phyloP scores from a whole-genome alignment of 352 stramenopile species.

The Pythium oligandrum region DNA sequence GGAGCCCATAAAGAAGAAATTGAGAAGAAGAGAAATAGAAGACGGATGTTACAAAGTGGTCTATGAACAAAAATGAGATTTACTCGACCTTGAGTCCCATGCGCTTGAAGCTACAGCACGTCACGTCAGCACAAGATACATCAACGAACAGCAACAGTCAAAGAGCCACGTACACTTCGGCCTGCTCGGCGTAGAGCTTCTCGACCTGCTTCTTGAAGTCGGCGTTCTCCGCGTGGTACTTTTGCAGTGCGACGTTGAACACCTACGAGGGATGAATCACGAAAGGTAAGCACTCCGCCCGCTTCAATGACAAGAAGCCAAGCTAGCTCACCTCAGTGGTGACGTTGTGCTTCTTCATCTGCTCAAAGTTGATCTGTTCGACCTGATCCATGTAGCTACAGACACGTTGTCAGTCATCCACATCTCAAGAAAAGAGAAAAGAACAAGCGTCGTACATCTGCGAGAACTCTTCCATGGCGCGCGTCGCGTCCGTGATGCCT shows the following conservation, averaged over 20 bases:
- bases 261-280: slow-evolving; percentile 22
- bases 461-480: slow-evolving; percentile 79
- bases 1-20: background rate
- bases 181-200: slow-evolving; percentile 61
- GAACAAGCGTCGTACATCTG: slow-evolving; percentile 32
- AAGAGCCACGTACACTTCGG: slow-evolving; percentile 47
- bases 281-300: background rate
- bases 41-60: background rate
- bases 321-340: slow-evolving; percentile 43
- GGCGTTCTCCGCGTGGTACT: slow-evolving; percentile 56
- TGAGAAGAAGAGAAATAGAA: background rate
- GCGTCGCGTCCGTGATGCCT: slow-evolving; percentile 60
- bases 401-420: background rate
- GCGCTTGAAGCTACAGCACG: slow-evolving; percentile 50
- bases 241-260: slow-evolving; percentile 66
- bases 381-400: slow-evolving; percentile 60
- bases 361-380: slow-evolving; percentile 54
- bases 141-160: background rate
- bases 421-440: background rate
- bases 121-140: background rate
- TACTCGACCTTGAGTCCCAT: slow-evolving; percentile 49
- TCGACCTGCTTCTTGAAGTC: slow-evolving; percentile 68
- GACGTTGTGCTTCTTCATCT: slow-evolving; percentile 63
- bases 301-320: background rate
- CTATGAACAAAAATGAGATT: no score